phyloP scores from a whole-genome alignment of 1,284 basidiomycete species.

The Somion occarium region DNA sequence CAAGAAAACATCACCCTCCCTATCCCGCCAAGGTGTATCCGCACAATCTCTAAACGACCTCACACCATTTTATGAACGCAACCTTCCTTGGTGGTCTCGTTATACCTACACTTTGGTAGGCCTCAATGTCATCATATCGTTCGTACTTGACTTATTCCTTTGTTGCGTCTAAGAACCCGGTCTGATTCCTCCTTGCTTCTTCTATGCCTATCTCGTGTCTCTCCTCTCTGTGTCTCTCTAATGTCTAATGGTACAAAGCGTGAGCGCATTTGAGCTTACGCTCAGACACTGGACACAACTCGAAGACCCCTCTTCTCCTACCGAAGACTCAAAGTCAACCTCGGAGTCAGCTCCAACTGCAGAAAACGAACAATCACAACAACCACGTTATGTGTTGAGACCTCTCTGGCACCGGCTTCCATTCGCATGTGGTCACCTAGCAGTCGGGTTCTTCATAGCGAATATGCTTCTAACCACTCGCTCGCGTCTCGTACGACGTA shows the following conservation, averaged over 20 bases:
- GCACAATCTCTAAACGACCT: constrained; percentile 10
- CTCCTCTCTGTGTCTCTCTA: neutral
- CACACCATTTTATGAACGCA: constrained; percentile 26
- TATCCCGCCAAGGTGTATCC: constrained; percentile 9
- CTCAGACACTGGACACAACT: constrained; percentile 34
- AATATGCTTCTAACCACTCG: constrained; percentile 30
- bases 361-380: constrained; percentile 8
- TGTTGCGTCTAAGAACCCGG: neutral
- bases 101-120: constrained; percentile 32
- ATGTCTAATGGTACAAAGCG: neutral
- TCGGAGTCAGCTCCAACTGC: constrained; percentile 8
- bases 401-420: constrained; percentile 34
- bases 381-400: constrained; percentile 23
- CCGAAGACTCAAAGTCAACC: neutral
- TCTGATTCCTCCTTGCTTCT: neutral
- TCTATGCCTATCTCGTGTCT: neutral
- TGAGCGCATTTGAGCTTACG: constrained; percentile 29
- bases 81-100: constrained; percentile 30
- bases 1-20: neutral
- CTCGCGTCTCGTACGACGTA: constrained; percentile 31
- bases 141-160: constrained; percentile 13
- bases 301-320: constrained; percentile 13
- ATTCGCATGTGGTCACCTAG: constrained; percentile 28
- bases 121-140: constrained; percentile 33
- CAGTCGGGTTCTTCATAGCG: constrained; percentile 29